Percentiles rank a stretch among this genome's conserved stretches.
Conservation (phyloP, 495 filamentous ascomycete genomes). For the Aspergillus olivimuriae region DNA sequence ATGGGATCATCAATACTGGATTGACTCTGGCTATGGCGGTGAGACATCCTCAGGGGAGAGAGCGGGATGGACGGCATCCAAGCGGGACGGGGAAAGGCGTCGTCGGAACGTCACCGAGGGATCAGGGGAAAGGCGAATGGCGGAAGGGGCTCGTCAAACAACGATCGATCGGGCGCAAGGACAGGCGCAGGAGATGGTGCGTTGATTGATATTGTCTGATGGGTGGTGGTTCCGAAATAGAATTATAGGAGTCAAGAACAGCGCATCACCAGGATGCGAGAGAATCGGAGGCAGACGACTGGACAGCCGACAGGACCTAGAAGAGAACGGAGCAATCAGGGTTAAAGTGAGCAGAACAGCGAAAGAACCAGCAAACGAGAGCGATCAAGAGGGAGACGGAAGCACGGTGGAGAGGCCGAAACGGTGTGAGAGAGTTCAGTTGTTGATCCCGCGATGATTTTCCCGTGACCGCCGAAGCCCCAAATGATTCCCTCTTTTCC, state of each 20-base stretch:
- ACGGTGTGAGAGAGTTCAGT: background rate
- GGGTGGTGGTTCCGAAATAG: background rate
- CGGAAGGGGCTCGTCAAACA: slow-evolving; percentile 2
- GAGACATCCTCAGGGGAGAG: slow-evolving; percentile 51
- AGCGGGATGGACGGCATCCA: background rate
- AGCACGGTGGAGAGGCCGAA: background rate
- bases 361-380: background rate
- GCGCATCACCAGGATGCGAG: slow-evolving; percentile 15
- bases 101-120: too few relatives aligned
- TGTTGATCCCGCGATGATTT: background rate
- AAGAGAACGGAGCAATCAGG: slow-evolving; percentile 2
- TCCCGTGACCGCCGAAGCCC: slow-evolving; percentile 24
- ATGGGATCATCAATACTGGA: slow-evolving; percentile 51
- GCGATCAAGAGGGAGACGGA: background rate
- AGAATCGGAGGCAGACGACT: slow-evolving; percentile 1
- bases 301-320: background rate
- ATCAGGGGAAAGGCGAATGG: too few relatives aligned
- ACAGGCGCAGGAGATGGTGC: background rate
- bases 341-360: background rate
- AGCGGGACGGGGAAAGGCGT: background rate
- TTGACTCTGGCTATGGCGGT: slow-evolving; percentile 41
- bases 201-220: background rate
- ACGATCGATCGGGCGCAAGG: background rate
- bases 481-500: slow-evolving; percentile 7
- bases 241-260: slow-evolving; percentile 10